phyloP scores from a whole-genome alignment of 2,329 filamentous ascomycete genomes.

The Aspergillus hortae region DNA sequence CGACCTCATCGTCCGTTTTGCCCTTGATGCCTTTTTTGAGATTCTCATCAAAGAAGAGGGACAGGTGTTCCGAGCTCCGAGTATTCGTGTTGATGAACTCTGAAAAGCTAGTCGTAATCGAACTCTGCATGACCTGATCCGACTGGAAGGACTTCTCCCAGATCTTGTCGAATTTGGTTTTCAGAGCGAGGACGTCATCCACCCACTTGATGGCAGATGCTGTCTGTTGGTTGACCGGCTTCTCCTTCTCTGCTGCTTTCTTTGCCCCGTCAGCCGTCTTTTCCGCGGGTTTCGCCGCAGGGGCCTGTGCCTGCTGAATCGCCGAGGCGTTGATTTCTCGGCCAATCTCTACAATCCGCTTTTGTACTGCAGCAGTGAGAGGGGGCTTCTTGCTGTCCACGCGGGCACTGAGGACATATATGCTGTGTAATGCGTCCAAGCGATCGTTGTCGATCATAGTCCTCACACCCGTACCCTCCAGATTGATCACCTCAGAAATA shows the following conservation, averaged over 20 bases:
- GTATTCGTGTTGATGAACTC: slow-evolving; percentile 91
- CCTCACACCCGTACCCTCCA: slow-evolving; percentile 79
- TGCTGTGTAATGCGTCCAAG: slow-evolving; percentile 69
- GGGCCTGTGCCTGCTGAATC: slow-evolving; percentile 45
- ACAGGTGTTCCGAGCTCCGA: slow-evolving; percentile 86
- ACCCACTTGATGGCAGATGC: slow-evolving; percentile 91
- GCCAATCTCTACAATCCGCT: slow-evolving; percentile 74
- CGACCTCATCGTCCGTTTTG: slow-evolving; percentile 85
- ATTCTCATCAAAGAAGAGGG: slow-evolving; percentile 94
- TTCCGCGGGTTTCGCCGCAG: slow-evolving; percentile 36
- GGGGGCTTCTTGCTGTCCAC: slow-evolving; percentile 72
- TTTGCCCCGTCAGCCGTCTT: slow-evolving; percentile 51
- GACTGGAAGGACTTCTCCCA: slow-evolving; percentile 68
- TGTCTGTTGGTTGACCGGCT: slow-evolving; percentile 71
- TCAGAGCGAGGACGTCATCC: slow-evolving; percentile 79
- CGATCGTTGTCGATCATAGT: slow-evolving; percentile 92
- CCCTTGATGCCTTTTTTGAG: slow-evolving; percentile 91
- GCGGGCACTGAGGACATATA: slow-evolving; percentile 74
- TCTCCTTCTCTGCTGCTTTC: slow-evolving; percentile 48
- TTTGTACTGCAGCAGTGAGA: slow-evolving; percentile 67
- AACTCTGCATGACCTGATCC: slow-evolving; percentile 75
- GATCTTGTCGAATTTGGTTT: slow-evolving; percentile 83
- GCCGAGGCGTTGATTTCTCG: slow-evolving; percentile 72
- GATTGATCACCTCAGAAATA: slow-evolving; percentile 74
- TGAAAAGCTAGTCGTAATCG: slow-evolving; percentile 80